A percentile compares a stretch with the other conserved stretches of the same genome.
phyloP scores from a whole-genome alignment of 2,329 filamentous ascomycete species.

The Verruconis gallopava region DNA sequence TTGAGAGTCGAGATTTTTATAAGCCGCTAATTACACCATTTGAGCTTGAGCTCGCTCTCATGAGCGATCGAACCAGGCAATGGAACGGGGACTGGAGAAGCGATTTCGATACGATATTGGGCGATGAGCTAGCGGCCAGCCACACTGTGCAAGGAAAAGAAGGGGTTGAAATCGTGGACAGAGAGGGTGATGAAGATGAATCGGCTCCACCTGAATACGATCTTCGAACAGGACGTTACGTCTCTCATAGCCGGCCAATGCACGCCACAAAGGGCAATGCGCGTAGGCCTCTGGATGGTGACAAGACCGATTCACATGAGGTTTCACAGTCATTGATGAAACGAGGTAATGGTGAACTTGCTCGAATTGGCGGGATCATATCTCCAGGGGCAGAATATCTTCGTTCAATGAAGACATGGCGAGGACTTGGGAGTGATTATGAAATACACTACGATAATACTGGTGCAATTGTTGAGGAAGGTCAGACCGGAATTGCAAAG shows the following conservation, averaged over 20 bases:
- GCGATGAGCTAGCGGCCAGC: slow-evolving; percentile 12
- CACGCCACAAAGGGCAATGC: slow-evolving; percentile 18
- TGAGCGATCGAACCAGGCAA: slow-evolving; percentile 59
- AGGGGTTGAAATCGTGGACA: slow-evolving; percentile 18
- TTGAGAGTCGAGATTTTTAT: slow-evolving; percentile 84
- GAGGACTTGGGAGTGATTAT: slow-evolving; percentile 81
- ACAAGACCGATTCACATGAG: slow-evolving; percentile 1
- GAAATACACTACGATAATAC: slow-evolving; percentile 42
- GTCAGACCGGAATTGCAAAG: slow-evolving; percentile 73
- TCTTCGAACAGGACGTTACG: slow-evolving; percentile 71
- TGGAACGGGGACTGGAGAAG: slow-evolving; percentile 87
- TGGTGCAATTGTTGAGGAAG: slow-evolving; percentile 66
- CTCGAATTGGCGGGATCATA: slow-evolving; percentile 70
- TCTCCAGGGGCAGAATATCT: slow-evolving; percentile 87
- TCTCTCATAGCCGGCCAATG: slow-evolving; percentile 67
- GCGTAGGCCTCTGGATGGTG: slow-evolving; percentile 16
- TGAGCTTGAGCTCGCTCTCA: slow-evolving; percentile 68
- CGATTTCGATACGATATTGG: slow-evolving; percentile 60
- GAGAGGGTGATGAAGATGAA: slow-evolving; percentile 52
- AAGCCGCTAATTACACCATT: slow-evolving; percentile 88
- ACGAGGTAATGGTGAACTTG: slow-evolving; percentile 56
- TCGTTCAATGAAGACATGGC: slow-evolving; percentile 74
- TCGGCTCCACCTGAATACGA: slow-evolving; percentile 78
- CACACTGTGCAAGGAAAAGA: slow-evolving; percentile 5
- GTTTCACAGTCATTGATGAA: slow-evolving; percentile 45